Evolutionary conservation across 495 filamentous ascomycete genomes (phyloP).

Genomic region (Xylaria curta): DNA sequence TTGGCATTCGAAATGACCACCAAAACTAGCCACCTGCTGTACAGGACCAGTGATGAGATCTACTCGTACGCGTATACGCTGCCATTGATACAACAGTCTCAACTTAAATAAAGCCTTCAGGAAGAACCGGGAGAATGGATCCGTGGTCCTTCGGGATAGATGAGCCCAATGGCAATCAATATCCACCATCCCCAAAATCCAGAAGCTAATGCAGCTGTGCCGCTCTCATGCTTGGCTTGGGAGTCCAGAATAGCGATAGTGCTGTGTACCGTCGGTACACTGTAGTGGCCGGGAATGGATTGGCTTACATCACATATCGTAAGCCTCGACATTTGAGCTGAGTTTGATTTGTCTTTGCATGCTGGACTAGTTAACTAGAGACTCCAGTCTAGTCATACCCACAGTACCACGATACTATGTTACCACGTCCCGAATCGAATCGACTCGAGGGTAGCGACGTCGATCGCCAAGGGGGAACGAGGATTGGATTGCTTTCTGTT

Average conservation of each 20-base stretch:
- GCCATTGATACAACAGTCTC: background rate
- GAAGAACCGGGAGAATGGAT: constrained; percentile 23
- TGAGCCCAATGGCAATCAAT: constrained; percentile 8
- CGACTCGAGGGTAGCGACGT: constrained; percentile 16
- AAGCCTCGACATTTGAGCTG: background rate
- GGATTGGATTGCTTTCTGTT: constrained; percentile 7
- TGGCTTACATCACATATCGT: constrained; percentile 1
- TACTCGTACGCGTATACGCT: background rate
- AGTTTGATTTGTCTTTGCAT: background rate
- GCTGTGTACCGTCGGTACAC: background rate
- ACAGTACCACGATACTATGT: background rate
- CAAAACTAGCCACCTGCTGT: background rate
- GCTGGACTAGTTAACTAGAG: constrained; percentile 5
- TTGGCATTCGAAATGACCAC: background rate
- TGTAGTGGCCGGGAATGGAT: background rate
- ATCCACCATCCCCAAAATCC: constrained; percentile 1
- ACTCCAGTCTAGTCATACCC: constrained; percentile 1
- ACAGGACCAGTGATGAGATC: background rate
- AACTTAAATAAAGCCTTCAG: background rate
- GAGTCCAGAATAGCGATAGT: background rate
- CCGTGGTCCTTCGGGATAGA: constrained; percentile 11
- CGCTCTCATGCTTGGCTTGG: constrained; percentile 16
- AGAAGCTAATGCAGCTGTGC: constrained; percentile 21
- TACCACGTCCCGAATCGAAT: background rate
- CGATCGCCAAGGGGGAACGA: constrained; percentile 13